These are phyloP conservation scores for Groenewaldozyma auringiensis DNA, from an alignment of 1,139 yeast species.

Conservation along the genomic window DNA sequence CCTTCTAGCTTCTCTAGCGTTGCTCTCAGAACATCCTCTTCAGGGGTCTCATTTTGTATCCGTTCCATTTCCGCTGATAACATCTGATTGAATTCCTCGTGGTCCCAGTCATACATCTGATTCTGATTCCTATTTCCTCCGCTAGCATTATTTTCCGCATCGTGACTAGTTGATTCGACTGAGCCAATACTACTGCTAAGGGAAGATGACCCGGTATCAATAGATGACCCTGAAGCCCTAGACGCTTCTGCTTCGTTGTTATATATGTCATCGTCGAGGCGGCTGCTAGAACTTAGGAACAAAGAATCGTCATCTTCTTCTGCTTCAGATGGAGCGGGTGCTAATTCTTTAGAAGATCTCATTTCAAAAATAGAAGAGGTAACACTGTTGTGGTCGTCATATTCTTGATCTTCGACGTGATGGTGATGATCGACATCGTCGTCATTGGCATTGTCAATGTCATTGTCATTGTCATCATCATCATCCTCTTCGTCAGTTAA, in stretches of 20 bases:
- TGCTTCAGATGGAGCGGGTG: too few species aligned
- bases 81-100: not conserved
- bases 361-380: too few species aligned
- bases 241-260: not conserved
- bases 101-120: not conserved
- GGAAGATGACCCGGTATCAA: conserved; percentile 1
- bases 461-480: conserved; percentile 2
- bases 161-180: not conserved
- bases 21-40: conserved; percentile 63
- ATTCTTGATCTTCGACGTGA: not conserved
- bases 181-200: too few species aligned
- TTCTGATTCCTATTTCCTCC: not conserved
- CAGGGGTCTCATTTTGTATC: conserved; percentile 67
- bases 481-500: not conserved
- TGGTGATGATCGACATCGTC: conserved; percentile 1
- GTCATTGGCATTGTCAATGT: conserved; percentile 3
- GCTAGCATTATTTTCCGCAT: not conserved
- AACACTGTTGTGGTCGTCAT: not conserved
- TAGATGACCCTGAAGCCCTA: not conserved
- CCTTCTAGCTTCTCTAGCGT: conserved; percentile 79
- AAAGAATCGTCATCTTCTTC: conserved; percentile 2
- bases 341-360: not conserved
- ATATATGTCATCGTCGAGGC: not conserved
- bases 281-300: conserved; percentile 2
- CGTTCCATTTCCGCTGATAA: conserved; percentile 16